Conservation (phyloP, 2,329 filamentous ascomycete species). For the Exophiala xenobiotica region DNA sequence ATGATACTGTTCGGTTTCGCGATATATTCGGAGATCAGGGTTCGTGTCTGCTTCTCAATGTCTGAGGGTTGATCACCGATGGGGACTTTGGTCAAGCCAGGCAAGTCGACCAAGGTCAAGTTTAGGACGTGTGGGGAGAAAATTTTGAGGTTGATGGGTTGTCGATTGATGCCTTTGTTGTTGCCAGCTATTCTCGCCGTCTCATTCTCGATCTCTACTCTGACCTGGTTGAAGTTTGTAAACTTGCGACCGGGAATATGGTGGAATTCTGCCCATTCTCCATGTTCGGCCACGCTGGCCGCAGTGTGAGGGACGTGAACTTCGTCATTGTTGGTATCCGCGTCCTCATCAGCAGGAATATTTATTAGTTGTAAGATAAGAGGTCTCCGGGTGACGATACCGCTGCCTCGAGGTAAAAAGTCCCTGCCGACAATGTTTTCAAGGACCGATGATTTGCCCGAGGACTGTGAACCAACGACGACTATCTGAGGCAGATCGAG, state of each 20-base stretch:
- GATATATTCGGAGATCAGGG: constrained; percentile 96
- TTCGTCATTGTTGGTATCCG: constrained; percentile 63
- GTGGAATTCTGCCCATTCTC: constrained; percentile 92
- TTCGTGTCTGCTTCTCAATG: constrained; percentile 97
- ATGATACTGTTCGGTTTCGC: constrained; percentile 99
- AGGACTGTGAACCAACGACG: constrained; percentile 96
- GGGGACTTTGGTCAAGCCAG: constrained; percentile 94
- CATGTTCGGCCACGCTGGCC: constrained; percentile 65
- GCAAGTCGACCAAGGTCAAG: constrained; percentile 91
- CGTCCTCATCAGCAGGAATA: constrained; percentile 63
- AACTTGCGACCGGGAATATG: constrained; percentile 88
- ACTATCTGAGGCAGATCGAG: constrained; percentile 98
- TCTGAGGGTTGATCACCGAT: constrained; percentile 97
- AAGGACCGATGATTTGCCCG: constrained; percentile 95
- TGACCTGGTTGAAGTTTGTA: constrained; percentile 88
- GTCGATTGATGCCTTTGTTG: constrained; percentile 97
- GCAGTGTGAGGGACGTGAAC: constrained; percentile 72
- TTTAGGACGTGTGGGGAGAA: constrained; percentile 97
- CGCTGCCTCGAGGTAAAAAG: constrained; percentile 92
- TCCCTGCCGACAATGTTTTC: constrained; percentile 98
- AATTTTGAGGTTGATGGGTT: constrained; percentile 97
- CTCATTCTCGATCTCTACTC: constrained; percentile 95
- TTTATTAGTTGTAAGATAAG: constrained; percentile 99
- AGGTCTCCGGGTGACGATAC: constrained; percentile 91
- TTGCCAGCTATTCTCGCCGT: constrained; percentile 90